Evolutionary conservation across 331 rosid genomes (phyloP).

Genomic region (Saraca asoca): DNA sequence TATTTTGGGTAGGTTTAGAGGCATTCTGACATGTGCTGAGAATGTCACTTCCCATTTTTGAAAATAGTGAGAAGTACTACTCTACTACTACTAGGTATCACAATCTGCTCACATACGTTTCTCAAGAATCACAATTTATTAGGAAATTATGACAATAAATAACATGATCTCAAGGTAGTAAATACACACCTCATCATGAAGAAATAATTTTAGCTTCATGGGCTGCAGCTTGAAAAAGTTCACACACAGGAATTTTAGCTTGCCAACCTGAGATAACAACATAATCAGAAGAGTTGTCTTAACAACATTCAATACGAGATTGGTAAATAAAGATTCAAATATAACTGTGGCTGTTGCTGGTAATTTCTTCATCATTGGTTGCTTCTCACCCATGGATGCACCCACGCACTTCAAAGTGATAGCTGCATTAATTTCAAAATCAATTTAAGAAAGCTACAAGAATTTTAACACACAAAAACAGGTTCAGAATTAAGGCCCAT

Average conservation of each 20-base stretch:
- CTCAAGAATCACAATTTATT: constrained; percentile 8
- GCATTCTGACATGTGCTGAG: constrained; percentile 9
- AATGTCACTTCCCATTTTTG: constrained; percentile 3
- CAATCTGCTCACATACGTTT: not conserved
- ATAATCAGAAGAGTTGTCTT: constrained; percentile 32
- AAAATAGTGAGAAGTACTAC: not conserved
- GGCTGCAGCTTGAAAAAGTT: constrained; percentile 90
- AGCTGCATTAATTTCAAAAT: constrained; percentile 58
- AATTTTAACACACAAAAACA: constrained; percentile 7
- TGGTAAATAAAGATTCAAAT: constrained; percentile 9
- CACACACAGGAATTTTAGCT: constrained; percentile 85
- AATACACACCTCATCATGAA: constrained; percentile 79
- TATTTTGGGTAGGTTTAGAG: constrained; percentile 10
- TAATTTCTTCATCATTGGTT: constrained; percentile 69
- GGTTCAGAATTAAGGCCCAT: constrained; percentile 27
- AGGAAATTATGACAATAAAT: constrained; percentile 22
- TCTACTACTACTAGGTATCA: not conserved
- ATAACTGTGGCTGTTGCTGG: constrained; percentile 78
- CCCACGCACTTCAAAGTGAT: constrained; percentile 83
- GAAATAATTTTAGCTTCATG: constrained; percentile 67
- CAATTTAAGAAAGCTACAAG: constrained; percentile 30
- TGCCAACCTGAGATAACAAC: constrained; percentile 63
- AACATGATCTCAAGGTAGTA: constrained; percentile 13
- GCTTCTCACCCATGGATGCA: constrained; percentile 92
- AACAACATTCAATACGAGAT: constrained; percentile 29